A percentile compares a stretch with the other conserved stretches of the same genome.
These are phyloP conservation scores for Alectoria sarmentosa DNA, from an alignment of 495 filamentous ascomycete species.

Conservation along the genomic window DNA sequence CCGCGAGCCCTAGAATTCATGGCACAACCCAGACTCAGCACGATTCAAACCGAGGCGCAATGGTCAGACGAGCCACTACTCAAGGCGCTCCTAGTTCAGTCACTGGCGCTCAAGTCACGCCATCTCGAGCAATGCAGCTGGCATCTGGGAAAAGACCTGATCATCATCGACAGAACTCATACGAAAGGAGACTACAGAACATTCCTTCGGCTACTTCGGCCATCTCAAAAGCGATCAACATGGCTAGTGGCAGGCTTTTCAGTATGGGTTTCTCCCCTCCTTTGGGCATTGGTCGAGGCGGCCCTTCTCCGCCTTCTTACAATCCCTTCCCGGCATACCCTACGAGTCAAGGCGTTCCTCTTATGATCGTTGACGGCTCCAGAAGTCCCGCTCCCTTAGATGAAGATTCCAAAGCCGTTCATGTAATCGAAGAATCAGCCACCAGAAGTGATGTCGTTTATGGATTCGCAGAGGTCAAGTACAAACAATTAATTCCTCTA, in stretches of 20 bases:
- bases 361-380: slow-evolving; percentile 58
- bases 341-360: slow-evolving; percentile 50
- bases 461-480: slow-evolving; percentile 96
- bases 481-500: slow-evolving; percentile 86
- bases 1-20: slow-evolving; percentile 60
- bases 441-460: slow-evolving; percentile 91
- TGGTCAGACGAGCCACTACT: slow-evolving; percentile 63
- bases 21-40: slow-evolving; percentile 33
- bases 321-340: slow-evolving; percentile 81
- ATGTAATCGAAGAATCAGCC: slow-evolving; percentile 82
- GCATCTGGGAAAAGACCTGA: slow-evolving; percentile 56
- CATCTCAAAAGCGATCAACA: slow-evolving; percentile 89
- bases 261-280: slow-evolving; percentile 66
- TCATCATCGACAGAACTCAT: slow-evolving; percentile 62
- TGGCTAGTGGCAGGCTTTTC: slow-evolving; percentile 81
- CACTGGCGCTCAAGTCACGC: slow-evolving; percentile 51
- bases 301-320: slow-evolving; percentile 69
- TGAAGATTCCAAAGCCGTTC: slow-evolving; percentile 71
- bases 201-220: slow-evolving; percentile 77
- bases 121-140: slow-evolving; percentile 62
- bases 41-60: slow-evolving; percentile 37
- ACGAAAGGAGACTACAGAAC: slow-evolving; percentile 70
- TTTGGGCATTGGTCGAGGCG: slow-evolving; percentile 56
- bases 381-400: slow-evolving; percentile 56
- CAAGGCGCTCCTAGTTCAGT: slow-evolving; percentile 52